Conservation (phyloP, 352 stramenopile species). For the Elongisporangium undulatum region DNA sequence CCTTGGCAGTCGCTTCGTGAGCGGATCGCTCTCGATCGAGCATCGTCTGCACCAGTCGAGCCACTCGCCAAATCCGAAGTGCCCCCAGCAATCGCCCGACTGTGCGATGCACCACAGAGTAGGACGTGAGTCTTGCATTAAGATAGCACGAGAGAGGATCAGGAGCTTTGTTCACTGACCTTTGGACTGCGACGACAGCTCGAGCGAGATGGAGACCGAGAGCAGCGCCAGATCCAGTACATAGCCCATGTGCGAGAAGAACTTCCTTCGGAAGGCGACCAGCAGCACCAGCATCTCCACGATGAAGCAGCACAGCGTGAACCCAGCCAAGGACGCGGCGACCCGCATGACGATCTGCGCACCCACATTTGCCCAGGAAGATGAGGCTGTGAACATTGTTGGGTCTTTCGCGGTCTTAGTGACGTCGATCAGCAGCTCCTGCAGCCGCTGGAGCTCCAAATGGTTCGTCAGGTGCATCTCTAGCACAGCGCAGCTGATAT, state of each 20-base stretch:
- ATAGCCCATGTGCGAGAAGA: slow-evolving; percentile 63
- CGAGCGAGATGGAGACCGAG: slow-evolving; percentile 17
- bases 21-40: slow-evolving; percentile 38
- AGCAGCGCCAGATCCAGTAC: slow-evolving; percentile 40
- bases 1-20: slow-evolving; percentile 28
- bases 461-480: slow-evolving; percentile 32
- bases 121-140: neutral
- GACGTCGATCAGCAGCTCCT: slow-evolving; percentile 19
- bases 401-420: slow-evolving; percentile 1
- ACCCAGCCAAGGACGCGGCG: slow-evolving; percentile 49
- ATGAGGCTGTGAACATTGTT: slow-evolving; percentile 1
- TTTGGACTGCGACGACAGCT: slow-evolving; percentile 52
- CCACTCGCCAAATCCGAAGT: slow-evolving; percentile 53
- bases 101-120: slow-evolving; percentile 12
- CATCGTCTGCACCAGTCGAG: slow-evolving; percentile 47
- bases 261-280: slow-evolving; percentile 34
- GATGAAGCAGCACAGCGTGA: slow-evolving; percentile 58
- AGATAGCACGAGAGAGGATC: neutral
- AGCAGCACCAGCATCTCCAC: slow-evolving; percentile 44
- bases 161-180: slow-evolving; percentile 16
- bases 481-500: slow-evolving; percentile 33
- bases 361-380: slow-evolving; percentile 3
- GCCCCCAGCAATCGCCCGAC: slow-evolving; percentile 40
- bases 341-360: slow-evolving; percentile 20
- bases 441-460: neutral